Evolutionary conservation across 306 rosid genomes (phyloP).

Genomic region (Medicago ruthenica): DNA sequence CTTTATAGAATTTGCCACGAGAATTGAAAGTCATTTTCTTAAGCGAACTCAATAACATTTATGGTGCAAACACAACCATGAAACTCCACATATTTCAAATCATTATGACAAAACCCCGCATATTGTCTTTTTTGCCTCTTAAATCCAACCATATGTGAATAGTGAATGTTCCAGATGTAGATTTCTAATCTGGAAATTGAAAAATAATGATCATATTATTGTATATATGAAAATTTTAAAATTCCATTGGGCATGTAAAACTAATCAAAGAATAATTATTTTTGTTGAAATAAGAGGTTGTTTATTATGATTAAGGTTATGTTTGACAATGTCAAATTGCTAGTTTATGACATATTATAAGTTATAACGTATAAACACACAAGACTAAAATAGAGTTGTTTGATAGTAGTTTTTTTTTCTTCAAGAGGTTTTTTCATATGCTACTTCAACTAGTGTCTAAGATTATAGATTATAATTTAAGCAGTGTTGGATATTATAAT

Average conservation of each 20-base stretch:
- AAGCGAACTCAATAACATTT: not conserved
- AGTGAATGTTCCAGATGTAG: not conserved
- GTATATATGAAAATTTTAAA: not conserved
- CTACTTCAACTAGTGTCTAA: too few relatives aligned
- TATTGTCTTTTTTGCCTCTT: not conserved
- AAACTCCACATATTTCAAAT: not conserved
- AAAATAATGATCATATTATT: too few relatives aligned
- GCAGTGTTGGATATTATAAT: too few relatives aligned
- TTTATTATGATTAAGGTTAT: not conserved
- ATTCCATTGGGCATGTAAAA: not conserved
- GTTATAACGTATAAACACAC: too few relatives aligned
- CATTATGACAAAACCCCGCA: not conserved
- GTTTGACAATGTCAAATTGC: not conserved
- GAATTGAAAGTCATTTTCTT: not conserved
- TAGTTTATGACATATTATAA: not conserved
- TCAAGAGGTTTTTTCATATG: too few relatives aligned
- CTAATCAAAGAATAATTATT: too few relatives aligned
- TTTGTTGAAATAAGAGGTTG: too few relatives aligned
- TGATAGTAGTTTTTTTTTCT: too few relatives aligned
- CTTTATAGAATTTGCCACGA: not conserved
- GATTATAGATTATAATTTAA: too few relatives aligned
- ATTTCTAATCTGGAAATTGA: not conserved
- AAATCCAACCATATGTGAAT: not conserved
- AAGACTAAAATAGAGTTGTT: too few relatives aligned
- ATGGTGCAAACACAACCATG: not conserved